phyloP scores from a whole-genome alignment of 129 eudicot species.

The carrot (Daucus carota) region DNA sequence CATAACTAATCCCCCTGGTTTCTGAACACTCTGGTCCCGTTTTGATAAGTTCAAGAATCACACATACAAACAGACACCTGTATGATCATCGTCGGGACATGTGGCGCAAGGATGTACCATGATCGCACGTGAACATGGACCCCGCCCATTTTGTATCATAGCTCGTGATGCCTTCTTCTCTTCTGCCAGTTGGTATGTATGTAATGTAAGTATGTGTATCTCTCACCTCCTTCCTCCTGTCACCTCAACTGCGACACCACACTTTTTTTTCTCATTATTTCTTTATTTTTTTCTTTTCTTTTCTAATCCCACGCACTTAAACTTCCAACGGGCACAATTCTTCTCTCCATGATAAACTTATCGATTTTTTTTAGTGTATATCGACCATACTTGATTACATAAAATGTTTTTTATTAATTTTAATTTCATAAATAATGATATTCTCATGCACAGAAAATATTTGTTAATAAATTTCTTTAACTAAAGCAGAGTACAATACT shows the following conservation, averaged over 20 bases:
- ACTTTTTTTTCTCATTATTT: neutral
- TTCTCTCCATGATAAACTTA: too few species aligned
- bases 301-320: too few species aligned
- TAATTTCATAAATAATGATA: too few species aligned
- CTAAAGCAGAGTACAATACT: too few species aligned
- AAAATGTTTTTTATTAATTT: too few species aligned
- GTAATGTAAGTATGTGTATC: neutral
- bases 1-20: slow-evolving; percentile 16
- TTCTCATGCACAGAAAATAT: too few species aligned
- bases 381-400: too few species aligned
- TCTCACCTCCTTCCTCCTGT: neutral
- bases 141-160: neutral
- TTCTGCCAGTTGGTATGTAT: slow-evolving; percentile 4
- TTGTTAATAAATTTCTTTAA: too few species aligned
- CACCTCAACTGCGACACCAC: slow-evolving; percentile 15
- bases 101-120: neutral
- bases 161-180: neutral
- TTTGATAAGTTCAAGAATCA: neutral
- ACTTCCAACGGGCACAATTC: too few species aligned
- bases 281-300: neutral
- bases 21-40: slow-evolving; percentile 8
- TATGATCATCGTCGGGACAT: neutral
- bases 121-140: slow-evolving; percentile 6
- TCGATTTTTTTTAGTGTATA: too few species aligned
- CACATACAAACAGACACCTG: neutral